phyloP scores from a whole-genome alignment of 2,329 filamentous ascomycete species.

The Cladophialophora bantiana region DNA sequence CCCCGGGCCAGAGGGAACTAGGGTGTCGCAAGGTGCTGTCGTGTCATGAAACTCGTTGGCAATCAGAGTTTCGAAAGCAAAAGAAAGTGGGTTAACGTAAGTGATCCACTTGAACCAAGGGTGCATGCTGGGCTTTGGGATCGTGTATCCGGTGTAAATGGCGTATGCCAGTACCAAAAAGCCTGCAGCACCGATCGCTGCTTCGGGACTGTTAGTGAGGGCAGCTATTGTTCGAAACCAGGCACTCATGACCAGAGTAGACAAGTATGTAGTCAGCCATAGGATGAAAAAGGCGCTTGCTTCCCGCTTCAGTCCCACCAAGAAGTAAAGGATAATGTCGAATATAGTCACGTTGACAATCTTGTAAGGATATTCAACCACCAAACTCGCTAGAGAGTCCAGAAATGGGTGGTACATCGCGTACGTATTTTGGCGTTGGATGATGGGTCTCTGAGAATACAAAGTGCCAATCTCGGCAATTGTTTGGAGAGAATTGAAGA shows the following conservation, averaged over 20 bases:
- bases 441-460: slow-evolving; percentile 87
- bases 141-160: slow-evolving; percentile 54
- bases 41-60: slow-evolving; percentile 49
- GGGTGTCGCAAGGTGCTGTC: slow-evolving; percentile 24
- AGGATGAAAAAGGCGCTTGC: slow-evolving; percentile 68
- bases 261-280: slow-evolving; percentile 59
- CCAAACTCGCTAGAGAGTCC: slow-evolving; percentile 70
- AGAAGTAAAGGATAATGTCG: slow-evolving; percentile 67
- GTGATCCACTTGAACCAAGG: slow-evolving; percentile 68
- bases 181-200: slow-evolving; percentile 61
- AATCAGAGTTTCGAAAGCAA: slow-evolving; percentile 49
- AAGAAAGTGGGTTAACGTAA: slow-evolving; percentile 55
- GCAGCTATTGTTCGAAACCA: slow-evolving; percentile 65
- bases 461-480: slow-evolving; percentile 75
- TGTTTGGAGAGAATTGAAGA: slow-evolving; percentile 67
- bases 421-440: slow-evolving; percentile 87
- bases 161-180: slow-evolving; percentile 47
- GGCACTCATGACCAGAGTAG: slow-evolving; percentile 65
- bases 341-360: slow-evolving; percentile 67
- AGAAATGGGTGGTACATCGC: slow-evolving; percentile 88
- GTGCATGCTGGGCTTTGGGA: slow-evolving; percentile 57
- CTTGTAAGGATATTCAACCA: slow-evolving; percentile 61
- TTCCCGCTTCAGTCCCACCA: slow-evolving; percentile 62
- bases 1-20: slow-evolving; percentile 61
- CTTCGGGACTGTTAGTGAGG: slow-evolving; percentile 63